Evolutionary conservation across 1,284 basidiomycete genomes (phyloP), one percentile per base, ranked within the genome.

Genomic region (Ganoderma leucocontextum): DNA sequence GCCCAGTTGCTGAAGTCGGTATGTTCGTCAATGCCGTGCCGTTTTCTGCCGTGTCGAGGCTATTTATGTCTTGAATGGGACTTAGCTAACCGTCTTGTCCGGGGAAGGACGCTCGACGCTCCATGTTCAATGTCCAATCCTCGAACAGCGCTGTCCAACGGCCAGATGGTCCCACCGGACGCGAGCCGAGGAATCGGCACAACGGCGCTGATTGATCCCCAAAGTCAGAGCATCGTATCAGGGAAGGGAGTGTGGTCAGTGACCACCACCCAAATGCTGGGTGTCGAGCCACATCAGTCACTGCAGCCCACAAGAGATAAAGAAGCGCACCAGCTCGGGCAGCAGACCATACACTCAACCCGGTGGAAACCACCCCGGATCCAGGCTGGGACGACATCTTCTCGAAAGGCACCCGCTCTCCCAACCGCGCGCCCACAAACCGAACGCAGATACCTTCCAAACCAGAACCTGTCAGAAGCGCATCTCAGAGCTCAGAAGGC

Each of bases 181-280:
- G 55, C 55, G 55, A 35, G 55, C 25, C 33, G 55, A 58, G 55
- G 5, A 19, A 38, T 36, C 55, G 35, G 55, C 35, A 15, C 9
- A 58, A 58, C 4, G 55, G 55, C 55, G 33, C 17, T 58, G 55
- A 58, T 58, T 35, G 55, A 22, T 35, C 53, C 53, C 53, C 55
- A 35, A 38, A 58, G 35, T 12, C 55, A 6, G 15, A 7, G 19
- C 55, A 38, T 58, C 29, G 52, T 53, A 53, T n/a, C 55, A 38
- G 19, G 47, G 19, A 9, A 19, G 35, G 17, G 4, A n/a, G 33
- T 38, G 52, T 33, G 52, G 25, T 33, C 52, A 33, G 29, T 53
- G 35, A 36, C 55, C 55, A 58, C 35, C 33, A n/a, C 35, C 19
- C 19, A 12, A 33, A 58, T 8, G 9, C 55, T 36, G 33, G 35